A percentile compares a stretch with the other conserved stretches of the same genome.
phyloP scores from a whole-genome alignment of 768 basidiomycete species.

The Lactarius vividus region DNA sequence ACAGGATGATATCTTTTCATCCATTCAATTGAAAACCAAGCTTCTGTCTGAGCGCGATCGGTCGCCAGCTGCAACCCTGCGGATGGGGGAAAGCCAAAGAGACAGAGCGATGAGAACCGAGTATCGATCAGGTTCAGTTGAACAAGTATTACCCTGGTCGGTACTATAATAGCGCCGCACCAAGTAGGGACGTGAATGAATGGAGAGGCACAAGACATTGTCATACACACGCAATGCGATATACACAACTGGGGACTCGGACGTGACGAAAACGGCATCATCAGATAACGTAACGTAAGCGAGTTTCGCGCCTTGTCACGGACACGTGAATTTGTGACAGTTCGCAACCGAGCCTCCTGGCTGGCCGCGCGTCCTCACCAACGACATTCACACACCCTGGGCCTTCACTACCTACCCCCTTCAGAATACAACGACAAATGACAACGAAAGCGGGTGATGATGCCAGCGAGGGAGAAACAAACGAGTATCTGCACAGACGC shows the following conservation, averaged over 20 bases:
- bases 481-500: slow-evolving; percentile 41
- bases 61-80: not conserved
- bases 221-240: not conserved
- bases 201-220: not conserved
- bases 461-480: slow-evolving; percentile 32
- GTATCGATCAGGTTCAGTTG: not conserved
- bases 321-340: slow-evolving; percentile 16
- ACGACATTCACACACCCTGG: too few species aligned
- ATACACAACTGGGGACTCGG: not conserved
- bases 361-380: not conserved
- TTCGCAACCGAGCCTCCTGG: not conserved
- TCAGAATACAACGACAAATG: not conserved
- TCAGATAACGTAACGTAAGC: not conserved
- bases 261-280: too few species aligned
- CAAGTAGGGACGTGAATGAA: not conserved
- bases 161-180: not conserved
- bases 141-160: too few species aligned
- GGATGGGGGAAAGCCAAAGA: slow-evolving; percentile 11
- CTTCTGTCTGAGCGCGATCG: not conserved
- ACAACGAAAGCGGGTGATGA: slow-evolving; percentile 26
- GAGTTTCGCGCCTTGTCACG: slow-evolving; percentile 9
- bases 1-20: not conserved
- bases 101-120: not conserved
- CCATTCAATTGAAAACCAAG: not conserved
- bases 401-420: not conserved